phyloP scores from a whole-genome alignment of 495 filamentous ascomycete genomes.

The Penicillium arizonense region DNA sequence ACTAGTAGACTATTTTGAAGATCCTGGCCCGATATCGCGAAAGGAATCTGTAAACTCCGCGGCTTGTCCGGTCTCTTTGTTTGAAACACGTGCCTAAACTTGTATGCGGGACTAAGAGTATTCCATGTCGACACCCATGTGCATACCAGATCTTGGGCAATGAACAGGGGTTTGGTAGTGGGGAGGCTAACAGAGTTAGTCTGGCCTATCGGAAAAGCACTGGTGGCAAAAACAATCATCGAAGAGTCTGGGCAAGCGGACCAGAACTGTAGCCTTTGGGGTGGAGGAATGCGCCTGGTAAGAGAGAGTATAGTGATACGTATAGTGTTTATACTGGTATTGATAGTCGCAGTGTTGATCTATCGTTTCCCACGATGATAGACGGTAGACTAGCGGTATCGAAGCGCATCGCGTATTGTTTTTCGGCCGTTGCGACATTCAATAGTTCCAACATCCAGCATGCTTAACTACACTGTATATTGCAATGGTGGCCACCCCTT shows the following conservation, averaged over 20 bases:
- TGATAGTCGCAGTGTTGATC: not conserved
- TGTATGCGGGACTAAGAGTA: slow-evolving; percentile 19
- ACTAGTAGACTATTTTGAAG: not conserved
- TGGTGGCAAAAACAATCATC: slow-evolving; percentile 1
- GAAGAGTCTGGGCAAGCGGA: not conserved
- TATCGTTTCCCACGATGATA: not conserved
- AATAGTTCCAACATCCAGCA: not conserved
- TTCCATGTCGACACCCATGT: slow-evolving; percentile 2
- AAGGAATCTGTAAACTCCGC: not conserved
- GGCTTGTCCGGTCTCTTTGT: not conserved
- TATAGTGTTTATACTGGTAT: not conserved
- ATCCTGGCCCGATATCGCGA: not conserved
- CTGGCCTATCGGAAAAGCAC: not conserved
- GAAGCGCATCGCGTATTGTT: not conserved
- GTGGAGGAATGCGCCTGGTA: not conserved
- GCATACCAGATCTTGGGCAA: not conserved
- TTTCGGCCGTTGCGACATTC: not conserved
- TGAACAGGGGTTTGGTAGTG: slow-evolving; percentile 1
- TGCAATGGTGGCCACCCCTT: not conserved
- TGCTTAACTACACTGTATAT: not conserved
- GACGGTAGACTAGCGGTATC: not conserved
- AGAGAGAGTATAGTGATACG: not conserved
- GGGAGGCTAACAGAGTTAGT: slow-evolving; percentile 1
- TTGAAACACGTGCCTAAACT: slow-evolving; percentile 22
- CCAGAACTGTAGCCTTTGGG: not conserved